phyloP scores from a whole-genome alignment of 2,329 filamentous ascomycete genomes.

The Botrytis galanthina region DNA sequence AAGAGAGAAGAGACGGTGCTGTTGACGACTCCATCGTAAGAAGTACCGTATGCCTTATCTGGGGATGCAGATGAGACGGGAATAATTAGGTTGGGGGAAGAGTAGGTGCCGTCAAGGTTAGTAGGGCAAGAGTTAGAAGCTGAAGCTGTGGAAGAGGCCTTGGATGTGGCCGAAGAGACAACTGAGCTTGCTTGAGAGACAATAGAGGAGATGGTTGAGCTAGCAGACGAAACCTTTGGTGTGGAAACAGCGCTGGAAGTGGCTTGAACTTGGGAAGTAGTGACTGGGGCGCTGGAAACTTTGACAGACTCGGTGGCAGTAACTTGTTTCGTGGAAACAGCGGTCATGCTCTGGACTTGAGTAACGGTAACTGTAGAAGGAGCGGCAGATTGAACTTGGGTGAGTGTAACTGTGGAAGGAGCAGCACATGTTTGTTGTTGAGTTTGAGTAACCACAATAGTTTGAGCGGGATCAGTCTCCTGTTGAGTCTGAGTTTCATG shows the following conservation, averaged over 20 bases:
- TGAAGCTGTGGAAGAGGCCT: neutral
- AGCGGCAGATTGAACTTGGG: neutral
- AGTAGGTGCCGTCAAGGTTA: conserved; percentile 42
- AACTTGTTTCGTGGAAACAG: neutral
- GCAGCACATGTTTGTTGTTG: neutral
- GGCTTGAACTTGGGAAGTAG: neutral
- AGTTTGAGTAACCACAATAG: neutral
- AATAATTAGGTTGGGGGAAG: conserved; percentile 62
- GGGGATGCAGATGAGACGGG: conserved; percentile 56
- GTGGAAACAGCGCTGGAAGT: neutral
- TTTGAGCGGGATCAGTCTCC: neutral
- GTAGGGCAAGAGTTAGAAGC: conserved; percentile 19
- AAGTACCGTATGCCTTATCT: conserved; percentile 51
- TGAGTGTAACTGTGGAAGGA: neutral
- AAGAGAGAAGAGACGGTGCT: conserved; percentile 57
- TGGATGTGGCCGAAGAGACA: neutral
- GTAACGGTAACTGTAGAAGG: neutral
- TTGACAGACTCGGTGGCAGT: neutral
- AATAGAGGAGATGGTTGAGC: neutral
- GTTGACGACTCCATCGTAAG: conserved; percentile 55
- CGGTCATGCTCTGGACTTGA: neutral
- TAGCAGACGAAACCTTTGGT: neutral
- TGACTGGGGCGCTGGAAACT: neutral
- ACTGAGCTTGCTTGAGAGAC: neutral
- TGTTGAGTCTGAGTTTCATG: neutral